A percentile compares a stretch with the other conserved stretches of the same genome.
These are phyloP conservation scores for Metschnikowia cerradonensis DNA, from an alignment of 805 yeast genomes.

Conservation along the genomic window DNA sequence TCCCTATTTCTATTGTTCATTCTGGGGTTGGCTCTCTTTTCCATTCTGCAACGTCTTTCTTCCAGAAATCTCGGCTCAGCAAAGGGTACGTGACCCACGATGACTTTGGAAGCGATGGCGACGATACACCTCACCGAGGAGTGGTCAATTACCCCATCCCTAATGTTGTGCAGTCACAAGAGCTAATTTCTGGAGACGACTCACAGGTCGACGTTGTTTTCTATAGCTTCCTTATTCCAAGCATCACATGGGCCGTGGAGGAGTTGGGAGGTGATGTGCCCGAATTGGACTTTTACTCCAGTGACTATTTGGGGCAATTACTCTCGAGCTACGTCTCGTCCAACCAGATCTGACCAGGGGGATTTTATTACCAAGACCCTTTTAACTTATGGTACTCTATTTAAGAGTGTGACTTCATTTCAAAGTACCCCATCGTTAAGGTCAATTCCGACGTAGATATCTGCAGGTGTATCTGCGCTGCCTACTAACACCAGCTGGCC, in stretches of 20 bases:
- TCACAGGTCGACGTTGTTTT: slow-evolving; percentile 63
- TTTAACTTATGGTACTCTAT: no score
- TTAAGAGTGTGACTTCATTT: no score
- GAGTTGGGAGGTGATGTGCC: slow-evolving; percentile 21
- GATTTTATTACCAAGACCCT: background rate
- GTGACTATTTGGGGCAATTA: slow-evolving; percentile 30
- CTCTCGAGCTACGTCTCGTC: slow-evolving; percentile 27
- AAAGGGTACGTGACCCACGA: slow-evolving; percentile 82
- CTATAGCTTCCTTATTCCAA: slow-evolving; percentile 63
- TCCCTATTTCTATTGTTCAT: background rate
- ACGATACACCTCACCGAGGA: slow-evolving; percentile 68
- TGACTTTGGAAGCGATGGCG: slow-evolving; percentile 84
- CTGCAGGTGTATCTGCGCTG: slow-evolving; percentile 59
- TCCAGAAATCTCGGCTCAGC: slow-evolving; percentile 22
- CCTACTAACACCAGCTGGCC: no score
- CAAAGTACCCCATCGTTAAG: slow-evolving; percentile 38
- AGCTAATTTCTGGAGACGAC: slow-evolving; percentile 23
- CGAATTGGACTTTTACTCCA: slow-evolving; percentile 28
- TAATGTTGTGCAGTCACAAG: slow-evolving; percentile 65
- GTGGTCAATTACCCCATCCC: slow-evolving; percentile 63
- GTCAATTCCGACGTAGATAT: slow-evolving; percentile 66
- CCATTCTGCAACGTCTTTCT: no score
- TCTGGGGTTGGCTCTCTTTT: background rate
- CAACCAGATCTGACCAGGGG: slow-evolving; percentile 2
- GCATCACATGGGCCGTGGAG: slow-evolving; percentile 30